These are phyloP conservation scores for Dioscorea alata DNA, from an alignment of 106 monocot species.

Conservation along the genomic window DNA sequence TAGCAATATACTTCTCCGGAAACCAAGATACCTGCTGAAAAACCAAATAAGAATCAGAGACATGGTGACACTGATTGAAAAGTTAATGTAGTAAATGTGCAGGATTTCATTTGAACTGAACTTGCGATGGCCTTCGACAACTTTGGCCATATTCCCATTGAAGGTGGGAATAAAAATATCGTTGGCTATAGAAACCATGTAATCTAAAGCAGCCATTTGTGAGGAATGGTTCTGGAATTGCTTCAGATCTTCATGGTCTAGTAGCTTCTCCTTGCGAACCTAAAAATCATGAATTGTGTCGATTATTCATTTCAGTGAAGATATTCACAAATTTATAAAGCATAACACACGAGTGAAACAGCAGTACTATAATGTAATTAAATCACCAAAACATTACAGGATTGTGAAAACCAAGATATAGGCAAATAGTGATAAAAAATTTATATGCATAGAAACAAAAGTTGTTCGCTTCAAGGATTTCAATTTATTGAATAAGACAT, in stretches of 20 bases:
- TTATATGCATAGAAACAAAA: too few relatives aligned
- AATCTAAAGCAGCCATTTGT: conserved; percentile 81
- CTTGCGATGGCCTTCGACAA: conserved; percentile 79
- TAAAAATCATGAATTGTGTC: conserved; percentile 9
- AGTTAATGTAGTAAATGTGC: neutral
- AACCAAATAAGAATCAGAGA: neutral
- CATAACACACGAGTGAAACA: neutral
- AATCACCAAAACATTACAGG: too few relatives aligned
- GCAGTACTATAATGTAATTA: neutral
- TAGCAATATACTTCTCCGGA: conserved; percentile 47
- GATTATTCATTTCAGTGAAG: neutral
- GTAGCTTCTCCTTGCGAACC: conserved; percentile 69
- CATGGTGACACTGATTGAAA: neutral
- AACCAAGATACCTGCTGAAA: conserved; percentile 54
- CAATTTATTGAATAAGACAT: too few relatives aligned
- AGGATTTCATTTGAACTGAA: conserved; percentile 7
- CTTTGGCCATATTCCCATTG: conserved; percentile 88
- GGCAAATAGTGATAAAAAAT: too few relatives aligned
- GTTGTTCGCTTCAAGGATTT: too few relatives aligned
- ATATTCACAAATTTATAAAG: neutral
- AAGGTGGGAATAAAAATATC: conserved; percentile 67
- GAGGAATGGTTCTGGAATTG: conserved; percentile 71
- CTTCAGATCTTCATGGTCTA: conserved; percentile 42
- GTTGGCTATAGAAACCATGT: conserved; percentile 71
- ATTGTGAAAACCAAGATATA: too few relatives aligned